Evolutionary conservation across 768 basidiomycete species (phyloP), one percentile per base, ranked within the genome.

Genomic region (Phanerochaete sordida): DNA sequence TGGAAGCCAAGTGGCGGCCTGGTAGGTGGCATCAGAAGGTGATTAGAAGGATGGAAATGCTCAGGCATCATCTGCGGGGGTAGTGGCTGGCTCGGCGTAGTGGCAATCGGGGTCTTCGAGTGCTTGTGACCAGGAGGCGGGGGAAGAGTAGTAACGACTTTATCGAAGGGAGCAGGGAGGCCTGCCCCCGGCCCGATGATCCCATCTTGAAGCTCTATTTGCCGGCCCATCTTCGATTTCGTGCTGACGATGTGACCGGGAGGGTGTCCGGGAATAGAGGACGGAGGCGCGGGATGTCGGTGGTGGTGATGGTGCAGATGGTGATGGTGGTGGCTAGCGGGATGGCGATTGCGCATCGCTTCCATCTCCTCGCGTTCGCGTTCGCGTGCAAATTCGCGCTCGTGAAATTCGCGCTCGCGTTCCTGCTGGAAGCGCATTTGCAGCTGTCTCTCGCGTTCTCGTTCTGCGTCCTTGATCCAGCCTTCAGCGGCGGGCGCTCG

Each of bases 281-380:
- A 43, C 6, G 62, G 47, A 39, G 60, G 55, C 1, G 62, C 45
- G 11, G 57, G 57, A 23, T 66, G 69, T 51, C 65, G 68, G 27
- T 58, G 69, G n/a, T 62, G 62, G 48, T 70, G 70, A 19, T 56
- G 57, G 51, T 67, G 67, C 23, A 65, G 62, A 37, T 65, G 66
- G 46, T 65, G 64, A 23, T 66, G 66, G 13, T 61, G 65, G 35
- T 51, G 59, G 16, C 59, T 50, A n/a, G 33, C 54, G 30, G 26
- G 31, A 48, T 9, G 61, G 31, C 46, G 19, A 30, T 50, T 58
- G 7, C 62, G 66, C 27, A 62, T 64, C 26, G 61, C 64, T 12
- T 69, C 66, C 61, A 67, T 64, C 24, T 68, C 68, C 69, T 60
- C 64, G 24, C 58, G 62, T 39, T 54, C 53, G n/a, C 53, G 53